Conservation (phyloP, 176 grass and related monocot species). For the Carex myosuroides region DNA sequence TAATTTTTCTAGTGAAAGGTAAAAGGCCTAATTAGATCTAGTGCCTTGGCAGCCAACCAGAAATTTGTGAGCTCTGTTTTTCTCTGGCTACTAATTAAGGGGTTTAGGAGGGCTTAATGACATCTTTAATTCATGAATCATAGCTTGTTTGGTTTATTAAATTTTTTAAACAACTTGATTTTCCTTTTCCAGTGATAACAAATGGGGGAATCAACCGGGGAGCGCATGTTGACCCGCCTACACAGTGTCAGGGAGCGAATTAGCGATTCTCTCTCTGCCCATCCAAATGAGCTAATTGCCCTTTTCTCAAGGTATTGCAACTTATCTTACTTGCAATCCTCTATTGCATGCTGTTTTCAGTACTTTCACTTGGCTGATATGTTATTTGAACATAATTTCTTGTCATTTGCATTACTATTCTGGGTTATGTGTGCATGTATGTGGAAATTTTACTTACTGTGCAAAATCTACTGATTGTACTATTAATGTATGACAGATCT, state of each 20-base stretch:
- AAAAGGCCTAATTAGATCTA: not conserved
- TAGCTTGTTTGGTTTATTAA: not conserved
- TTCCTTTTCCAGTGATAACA: constrained; percentile 1
- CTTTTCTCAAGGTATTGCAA: constrained; percentile 82
- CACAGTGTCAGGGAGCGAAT: constrained; percentile 89
- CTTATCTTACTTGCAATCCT: not conserved
- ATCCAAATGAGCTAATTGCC: constrained; percentile 92
- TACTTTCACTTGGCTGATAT: not conserved
- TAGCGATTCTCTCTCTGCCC: constrained; percentile 78
- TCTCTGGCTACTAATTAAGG: not conserved
- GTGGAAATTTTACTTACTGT: not conserved
- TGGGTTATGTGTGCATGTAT: not conserved
- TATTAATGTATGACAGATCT: not conserved
- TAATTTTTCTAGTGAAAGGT: not conserved
- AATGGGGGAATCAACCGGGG: constrained; percentile 62
- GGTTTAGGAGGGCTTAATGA: not conserved
- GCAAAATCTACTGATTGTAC: not conserved
- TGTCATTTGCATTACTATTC: not conserved
- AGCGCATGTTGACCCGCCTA: constrained; percentile 67
- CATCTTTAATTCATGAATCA: not conserved
- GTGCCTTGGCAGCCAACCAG: not conserved
- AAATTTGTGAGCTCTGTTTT: not conserved
- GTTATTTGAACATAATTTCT: not conserved
- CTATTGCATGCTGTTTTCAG: not conserved
- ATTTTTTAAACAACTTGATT: not conserved